Base-by-base conservation (phyloP, 495 filamentous ascomycete genomes). In the Hypoxylon cercidicola region DNA sequence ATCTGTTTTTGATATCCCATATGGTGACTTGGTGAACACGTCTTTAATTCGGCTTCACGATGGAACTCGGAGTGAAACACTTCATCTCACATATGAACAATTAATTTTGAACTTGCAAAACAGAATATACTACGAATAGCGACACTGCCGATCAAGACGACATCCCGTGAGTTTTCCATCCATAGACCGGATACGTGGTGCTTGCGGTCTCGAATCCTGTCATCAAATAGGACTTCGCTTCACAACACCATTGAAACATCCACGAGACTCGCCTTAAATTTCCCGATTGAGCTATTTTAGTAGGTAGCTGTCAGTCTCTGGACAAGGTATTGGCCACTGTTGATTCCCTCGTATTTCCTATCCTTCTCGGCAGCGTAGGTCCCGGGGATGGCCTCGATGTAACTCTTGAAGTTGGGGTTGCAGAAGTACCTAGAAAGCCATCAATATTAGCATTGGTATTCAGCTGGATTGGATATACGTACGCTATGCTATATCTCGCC, bases 351-450 rank as follows among this genome's bases (percentile, higher is more conserved):
- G 71, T 96, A 97, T 78, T 94, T 95, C 79, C 87, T 93, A 16
- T 85, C 84, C 50, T 78, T 79, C 64, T 87, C 86, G 2, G 82
- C 82, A 13, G 82, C 86, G 73, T 86, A 96, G 0, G 94, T 97
- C 5, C 93, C 92, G 0, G 93, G 94, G 35, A 98, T 85, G 0
- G 89, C 93, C 53, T 96, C 91, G 68, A 97, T 97, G 48, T 81
- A 76, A 57, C 79, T 79, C 58, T 93, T 84, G 70, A 85, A 90
- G 63, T 97, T 92, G 8, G 94, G 93, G 66, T 97, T 96, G 79
- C 94, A 97, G 74, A 98, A 98, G 75, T 94, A 93, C 3, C 81
- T 74, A 78, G n/a, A 80, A 37, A 80, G 35, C 25, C 9, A 19
- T 40, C 28, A 37, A 60, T 55, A 60, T 12, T 18, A n/a, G 16